phyloP scores from a whole-genome alignment of 371 early-diverging fungal species.

The Cokeromyces recurvatus region DNA sequence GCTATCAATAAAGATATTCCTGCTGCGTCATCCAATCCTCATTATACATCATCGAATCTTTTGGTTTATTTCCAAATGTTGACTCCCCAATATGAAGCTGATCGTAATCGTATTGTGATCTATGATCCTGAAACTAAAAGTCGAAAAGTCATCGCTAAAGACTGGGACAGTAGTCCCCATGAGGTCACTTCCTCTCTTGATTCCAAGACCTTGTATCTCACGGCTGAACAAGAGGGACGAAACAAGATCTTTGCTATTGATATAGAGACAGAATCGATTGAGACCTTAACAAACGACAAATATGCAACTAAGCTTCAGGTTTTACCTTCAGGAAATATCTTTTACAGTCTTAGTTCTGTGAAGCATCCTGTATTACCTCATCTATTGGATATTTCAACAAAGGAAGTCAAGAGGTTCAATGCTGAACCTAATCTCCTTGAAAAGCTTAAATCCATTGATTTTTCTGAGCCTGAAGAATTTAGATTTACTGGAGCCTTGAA shows the following conservation, averaged over 20 bases:
- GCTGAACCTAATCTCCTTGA: slow-evolving; percentile 26
- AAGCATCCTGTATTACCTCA: slow-evolving; percentile 46
- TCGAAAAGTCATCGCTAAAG: slow-evolving; percentile 33
- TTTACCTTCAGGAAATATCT: slow-evolving; percentile 31
- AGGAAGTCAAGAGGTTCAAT: slow-evolving; percentile 4
- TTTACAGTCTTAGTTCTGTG: slow-evolving; percentile 44
- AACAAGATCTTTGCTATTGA: slow-evolving; percentile 52
- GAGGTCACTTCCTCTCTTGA: slow-evolving; percentile 54
- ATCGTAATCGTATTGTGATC: slow-evolving; percentile 67
- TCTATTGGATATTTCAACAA: slow-evolving; percentile 24
- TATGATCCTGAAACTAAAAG: slow-evolving; percentile 44
- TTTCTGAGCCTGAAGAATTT: slow-evolving; percentile 55
- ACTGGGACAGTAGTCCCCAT: slow-evolving; percentile 68
- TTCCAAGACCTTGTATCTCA: slow-evolving; percentile 44
- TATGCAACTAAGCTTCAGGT: slow-evolving; percentile 39
- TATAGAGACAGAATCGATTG: slow-evolving; percentile 37
- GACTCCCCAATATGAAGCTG: slow-evolving; percentile 70
- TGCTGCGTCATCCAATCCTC: slow-evolving; percentile 64
- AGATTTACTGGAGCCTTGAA: slow-evolving; percentile 63
- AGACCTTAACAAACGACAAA: slow-evolving; percentile 49
- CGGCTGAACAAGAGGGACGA: slow-evolving; percentile 60
- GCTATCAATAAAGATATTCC: slow-evolving; percentile 52
- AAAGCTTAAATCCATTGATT: slow-evolving; percentile 25
- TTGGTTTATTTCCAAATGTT: slow-evolving; percentile 77
- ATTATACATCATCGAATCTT: slow-evolving; percentile 59